Evolutionary conservation across 2,329 filamentous ascomycete genomes (phyloP), one percentile per base, ranked within the genome.

Genomic region (Zymoseptoria brevis): DNA sequence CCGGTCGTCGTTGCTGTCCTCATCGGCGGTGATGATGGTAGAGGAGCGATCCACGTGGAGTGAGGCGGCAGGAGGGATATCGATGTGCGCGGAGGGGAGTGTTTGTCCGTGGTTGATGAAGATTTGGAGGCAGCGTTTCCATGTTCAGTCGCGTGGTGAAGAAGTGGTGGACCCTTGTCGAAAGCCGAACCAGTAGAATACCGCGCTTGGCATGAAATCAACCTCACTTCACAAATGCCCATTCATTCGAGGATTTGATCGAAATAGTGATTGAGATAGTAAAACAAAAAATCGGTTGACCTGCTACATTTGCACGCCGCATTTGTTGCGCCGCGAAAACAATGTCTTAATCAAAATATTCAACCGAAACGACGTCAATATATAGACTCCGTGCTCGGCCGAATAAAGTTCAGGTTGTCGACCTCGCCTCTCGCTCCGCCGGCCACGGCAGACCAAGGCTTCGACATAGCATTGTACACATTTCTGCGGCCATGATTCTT

Each of bases 401-500:
- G 13, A 16, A 16, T 45, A 45, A 16, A 45, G 35, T 45, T 45
- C 16, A 41, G 35, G 35, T 41, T 16, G 35, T 45, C 35, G 35
- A 45, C 58, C 41, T 57, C 59, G 52, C 24, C 48, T 55, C 29
- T 16, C 55, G 19, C 19, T 53, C 29, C 2, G 11, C 19, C 8
- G 26, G 7, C 35, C 16, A n/a, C n/a, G 13, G 35, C 35, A 45
- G 35, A 45, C 1, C 35, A 45, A 16, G 2, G 35, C 35, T 45
- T 45, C 35, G 16, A 45, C 11, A 41, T 41, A 41, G 35, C 35
- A 16, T 45, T 45, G 35, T n/a, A 45, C 35, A 45, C 16, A 45
- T 45, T 45, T 16, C 19, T 53, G 54, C 57, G 54, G 62, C 58
- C 13, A 91, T 92, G 87, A 87, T 90, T 60, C 78, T 94, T 50